phyloP scores from a whole-genome alignment of 1,284 basidiomycete species.

The Meripilus lineatus region DNA sequence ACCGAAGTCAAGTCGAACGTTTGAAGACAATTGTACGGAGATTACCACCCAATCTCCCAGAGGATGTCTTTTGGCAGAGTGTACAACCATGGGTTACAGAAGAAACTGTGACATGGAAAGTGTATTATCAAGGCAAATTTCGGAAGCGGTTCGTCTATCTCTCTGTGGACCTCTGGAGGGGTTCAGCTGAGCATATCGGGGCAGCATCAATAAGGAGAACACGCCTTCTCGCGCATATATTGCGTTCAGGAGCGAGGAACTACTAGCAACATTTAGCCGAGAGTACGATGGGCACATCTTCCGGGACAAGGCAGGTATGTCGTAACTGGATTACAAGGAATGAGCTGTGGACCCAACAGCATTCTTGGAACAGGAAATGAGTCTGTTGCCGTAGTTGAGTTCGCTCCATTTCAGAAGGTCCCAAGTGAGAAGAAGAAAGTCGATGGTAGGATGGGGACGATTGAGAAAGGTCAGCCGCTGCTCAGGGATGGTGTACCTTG shows the following conservation, averaged over 20 bases:
- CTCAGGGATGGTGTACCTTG: neutral
- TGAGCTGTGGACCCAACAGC: neutral
- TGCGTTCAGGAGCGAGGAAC: constrained; percentile 75
- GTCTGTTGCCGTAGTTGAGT: constrained; percentile 87
- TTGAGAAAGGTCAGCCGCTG: constrained; percentile 58
- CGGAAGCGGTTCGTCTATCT: constrained; percentile 57
- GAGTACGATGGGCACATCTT: constrained; percentile 93
- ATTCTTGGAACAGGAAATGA: constrained; percentile 68
- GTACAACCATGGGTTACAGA: constrained; percentile 82
- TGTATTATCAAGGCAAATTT: constrained; percentile 65
- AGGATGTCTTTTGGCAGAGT: constrained; percentile 90
- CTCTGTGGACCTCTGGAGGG: neutral
- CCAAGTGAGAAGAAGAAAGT: constrained; percentile 70
- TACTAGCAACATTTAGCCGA: constrained; percentile 71
- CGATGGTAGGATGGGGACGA: constrained; percentile 68
- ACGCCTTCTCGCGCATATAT: constrained; percentile 89
- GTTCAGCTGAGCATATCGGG: neutral
- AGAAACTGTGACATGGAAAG: constrained; percentile 65
- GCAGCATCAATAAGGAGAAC: constrained; percentile 75
- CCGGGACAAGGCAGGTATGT: constrained; percentile 83
- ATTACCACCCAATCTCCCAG: constrained; percentile 89
- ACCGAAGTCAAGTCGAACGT: constrained; percentile 40
- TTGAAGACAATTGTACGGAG: constrained; percentile 88
- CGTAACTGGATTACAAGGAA: neutral
- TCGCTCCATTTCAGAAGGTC: constrained; percentile 87